A percentile compares a stretch with the other conserved stretches of the same genome.
These are phyloP conservation scores for Ogataea neopini DNA, from an alignment of 805 yeast species.

Conservation along the genomic window DNA sequence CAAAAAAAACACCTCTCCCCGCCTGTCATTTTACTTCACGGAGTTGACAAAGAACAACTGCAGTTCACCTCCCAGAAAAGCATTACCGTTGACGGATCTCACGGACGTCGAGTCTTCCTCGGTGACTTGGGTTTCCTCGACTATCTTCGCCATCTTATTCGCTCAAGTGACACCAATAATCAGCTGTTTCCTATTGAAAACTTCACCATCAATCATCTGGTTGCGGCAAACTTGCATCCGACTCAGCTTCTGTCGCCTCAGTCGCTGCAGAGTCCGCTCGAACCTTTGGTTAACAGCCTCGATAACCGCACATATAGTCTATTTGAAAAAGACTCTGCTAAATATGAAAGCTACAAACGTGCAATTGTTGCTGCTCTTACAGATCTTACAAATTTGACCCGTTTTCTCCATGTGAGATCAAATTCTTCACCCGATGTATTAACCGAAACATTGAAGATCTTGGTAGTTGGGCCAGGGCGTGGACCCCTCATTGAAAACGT, in stretches of 20 bases:
- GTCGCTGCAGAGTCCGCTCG: slow-evolving; percentile 54
- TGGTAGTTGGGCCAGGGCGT: slow-evolving; percentile 84
- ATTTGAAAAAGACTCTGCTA: slow-evolving; percentile 70
- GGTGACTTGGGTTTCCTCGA: slow-evolving; percentile 34
- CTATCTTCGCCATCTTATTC: slow-evolving; percentile 29
- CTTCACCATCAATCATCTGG: slow-evolving; percentile 26
- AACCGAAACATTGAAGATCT: slow-evolving; percentile 37
- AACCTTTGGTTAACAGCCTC: slow-evolving; percentile 64
- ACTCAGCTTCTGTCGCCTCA: slow-evolving; percentile 18
- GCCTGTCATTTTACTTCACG: slow-evolving; percentile 53
- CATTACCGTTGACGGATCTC: slow-evolving; percentile 16
- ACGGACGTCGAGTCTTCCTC: slow-evolving; percentile 24
- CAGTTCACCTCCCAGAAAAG: not conserved
- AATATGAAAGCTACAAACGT: slow-evolving; percentile 65
- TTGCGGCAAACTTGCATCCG: slow-evolving; percentile 12
- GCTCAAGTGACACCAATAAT: slow-evolving; percentile 21
- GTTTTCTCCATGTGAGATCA: slow-evolving; percentile 20
- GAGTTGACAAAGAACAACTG: slow-evolving; percentile 42
- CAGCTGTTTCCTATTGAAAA: slow-evolving; percentile 33
- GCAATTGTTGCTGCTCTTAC: slow-evolving; percentile 61
- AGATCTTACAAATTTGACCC: slow-evolving; percentile 30
- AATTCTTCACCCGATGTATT: not conserved
- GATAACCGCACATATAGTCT: slow-evolving; percentile 60
- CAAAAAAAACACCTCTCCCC: slow-evolving; percentile 43
- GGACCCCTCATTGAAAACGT: slow-evolving; percentile 74